These are phyloP conservation scores for Debaryomycetaceae sp. DNA, from an alignment of 1,139 yeast genomes.

Conservation along the genomic window DNA sequence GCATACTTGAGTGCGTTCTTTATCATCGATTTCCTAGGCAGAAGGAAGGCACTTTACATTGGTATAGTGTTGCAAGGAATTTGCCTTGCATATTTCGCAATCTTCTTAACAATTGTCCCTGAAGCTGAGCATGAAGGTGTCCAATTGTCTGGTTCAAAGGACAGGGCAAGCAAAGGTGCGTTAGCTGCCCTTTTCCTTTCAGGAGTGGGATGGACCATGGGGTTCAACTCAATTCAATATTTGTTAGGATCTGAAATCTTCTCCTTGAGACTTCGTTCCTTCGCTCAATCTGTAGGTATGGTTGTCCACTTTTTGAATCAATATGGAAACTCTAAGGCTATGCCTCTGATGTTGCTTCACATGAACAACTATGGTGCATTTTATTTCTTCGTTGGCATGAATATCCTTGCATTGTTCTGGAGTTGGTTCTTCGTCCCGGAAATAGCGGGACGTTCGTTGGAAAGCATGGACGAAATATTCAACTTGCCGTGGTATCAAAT, in stretches of 20 bases:
- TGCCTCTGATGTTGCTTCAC: conserved; percentile 49
- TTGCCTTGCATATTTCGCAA: conserved; percentile 38
- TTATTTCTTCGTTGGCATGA: conserved; percentile 49
- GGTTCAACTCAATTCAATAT: conserved; percentile 59
- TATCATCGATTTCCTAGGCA: conserved; percentile 45
- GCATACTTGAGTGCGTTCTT: conserved; percentile 47
- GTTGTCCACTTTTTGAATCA: conserved; percentile 57
- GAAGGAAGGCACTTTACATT: conserved; percentile 36
- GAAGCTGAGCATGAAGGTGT: conserved; percentile 31
- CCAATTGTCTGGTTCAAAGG: conserved; percentile 25
- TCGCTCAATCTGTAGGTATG: conserved; percentile 56
- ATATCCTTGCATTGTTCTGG: conserved; percentile 41
- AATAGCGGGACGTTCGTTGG: conserved; percentile 51
- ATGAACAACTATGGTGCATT: conserved; percentile 53
- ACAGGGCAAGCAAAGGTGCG: conserved; percentile 46
- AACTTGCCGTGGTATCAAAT: conserved; percentile 56
- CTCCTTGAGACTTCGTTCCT: conserved; percentile 52
- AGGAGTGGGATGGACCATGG: conserved; percentile 63
- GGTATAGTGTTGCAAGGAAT: conserved; percentile 36
- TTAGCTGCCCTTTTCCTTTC: conserved; percentile 50
- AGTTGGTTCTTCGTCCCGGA: conserved; percentile 55
- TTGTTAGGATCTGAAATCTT: conserved; percentile 57
- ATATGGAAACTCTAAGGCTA: conserved; percentile 57
- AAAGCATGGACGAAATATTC: conserved; percentile 56
- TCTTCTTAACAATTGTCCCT: conserved; percentile 46